Base-by-base conservation (phyloP, 192 early-diverging fungal species). In the Coemansia sp. region DNA sequence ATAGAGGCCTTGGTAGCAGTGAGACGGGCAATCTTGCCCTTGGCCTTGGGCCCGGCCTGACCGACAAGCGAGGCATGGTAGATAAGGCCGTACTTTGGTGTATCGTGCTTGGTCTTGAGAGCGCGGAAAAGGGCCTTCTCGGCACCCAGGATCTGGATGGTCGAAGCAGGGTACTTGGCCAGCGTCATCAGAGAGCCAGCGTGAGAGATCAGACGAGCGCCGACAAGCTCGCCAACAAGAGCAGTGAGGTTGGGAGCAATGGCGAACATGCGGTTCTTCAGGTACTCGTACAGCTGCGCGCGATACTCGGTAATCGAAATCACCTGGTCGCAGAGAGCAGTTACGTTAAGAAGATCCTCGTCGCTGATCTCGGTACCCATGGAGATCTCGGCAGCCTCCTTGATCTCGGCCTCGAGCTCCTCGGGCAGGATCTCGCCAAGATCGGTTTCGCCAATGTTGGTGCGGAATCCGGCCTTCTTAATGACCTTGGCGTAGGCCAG, bases 111-210 rank as follows among this genome's bases (percentile, higher is more conserved):
- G 73, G 93, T 90, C 89, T 99, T 99, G 68, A 99, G 84, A 4
- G 97, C 97, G 39, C 96, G 88, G 90, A 99, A 99, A 27, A 99
- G 88, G n/a, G 98, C 98, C 89, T 99, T 99, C 83, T 99, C 98
- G 34, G 98, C 98, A 78, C 98, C 98, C 19, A 99, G 87, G 61
- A 99, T 98, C 84, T 99, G 98, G 62, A 99, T 90, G 57, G 98
- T 99, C 48, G 91, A 93, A 54, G 96, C 96, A 28, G 98, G 98
- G 78, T 93, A 89, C 85, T 99, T 99, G 75, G 93, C 89, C 67
- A 99, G 83, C 74, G 94, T 99, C 83, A 94, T 94, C 72, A 98
- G 81, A 30, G 89, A 91, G 64, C 98, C 98, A 48, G 96, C 95
- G 71, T 98, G 98, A 36, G 94, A 83, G 78, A 99, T 98, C 70